These are phyloP conservation scores for Tanacetum coccineum DNA, from an alignment of 129 eudicot species.

Conservation along the genomic window DNA sequence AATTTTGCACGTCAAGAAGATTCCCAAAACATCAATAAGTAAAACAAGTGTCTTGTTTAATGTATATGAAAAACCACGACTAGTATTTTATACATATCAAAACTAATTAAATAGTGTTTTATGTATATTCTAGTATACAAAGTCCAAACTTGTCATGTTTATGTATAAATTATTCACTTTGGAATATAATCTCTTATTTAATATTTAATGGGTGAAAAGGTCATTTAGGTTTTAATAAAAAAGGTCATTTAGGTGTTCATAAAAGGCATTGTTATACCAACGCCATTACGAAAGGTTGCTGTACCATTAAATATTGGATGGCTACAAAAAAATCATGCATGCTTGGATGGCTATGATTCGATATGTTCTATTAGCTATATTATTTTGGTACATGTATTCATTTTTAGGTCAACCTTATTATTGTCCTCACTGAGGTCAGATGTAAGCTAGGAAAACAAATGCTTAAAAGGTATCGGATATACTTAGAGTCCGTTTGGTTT, in stretches of 20 bases:
- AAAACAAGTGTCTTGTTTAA: conserved; percentile 14
- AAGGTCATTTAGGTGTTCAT: conserved; percentile 23
- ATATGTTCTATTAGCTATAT: background rate
- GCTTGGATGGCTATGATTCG: conserved; percentile 4
- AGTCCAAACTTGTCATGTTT: conserved; percentile 5
- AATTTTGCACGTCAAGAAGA: background rate
- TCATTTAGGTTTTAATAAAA: conserved; percentile 24
- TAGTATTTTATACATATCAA: background rate
- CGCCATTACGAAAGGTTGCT: conserved; percentile 22
- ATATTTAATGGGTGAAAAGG: conserved; percentile 17
- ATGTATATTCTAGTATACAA: background rate
- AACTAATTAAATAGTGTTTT: background rate
- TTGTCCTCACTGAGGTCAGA: background rate
- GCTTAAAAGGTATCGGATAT: too few relatives aligned
- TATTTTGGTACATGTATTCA: background rate
- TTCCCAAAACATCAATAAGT: background rate
- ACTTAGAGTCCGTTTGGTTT: too few relatives aligned
- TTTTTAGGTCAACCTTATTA: conserved; percentile 6
- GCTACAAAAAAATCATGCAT: conserved; percentile 7
- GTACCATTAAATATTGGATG: too few relatives aligned
- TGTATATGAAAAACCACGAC: conserved; percentile 15
- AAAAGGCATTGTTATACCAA: conserved; percentile 21
- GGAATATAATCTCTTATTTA: background rate
- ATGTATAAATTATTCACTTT: conserved; percentile 11
- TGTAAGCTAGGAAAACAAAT: background rate